Conservation (phyloP, 305 asterid species). For the Salvia sclarea region DNA sequence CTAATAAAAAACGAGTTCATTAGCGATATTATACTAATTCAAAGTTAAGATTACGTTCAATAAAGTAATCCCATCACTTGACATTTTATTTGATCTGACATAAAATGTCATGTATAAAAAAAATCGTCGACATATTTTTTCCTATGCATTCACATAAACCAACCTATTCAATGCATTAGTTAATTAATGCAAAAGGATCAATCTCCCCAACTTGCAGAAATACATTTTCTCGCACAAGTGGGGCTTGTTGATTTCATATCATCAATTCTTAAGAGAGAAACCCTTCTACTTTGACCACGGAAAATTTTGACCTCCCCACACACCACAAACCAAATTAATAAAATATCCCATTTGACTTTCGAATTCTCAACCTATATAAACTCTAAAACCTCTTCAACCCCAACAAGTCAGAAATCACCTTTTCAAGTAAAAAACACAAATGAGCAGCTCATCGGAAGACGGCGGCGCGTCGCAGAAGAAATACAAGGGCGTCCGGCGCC, state of each 20-base stretch:
- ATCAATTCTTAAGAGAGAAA: neutral
- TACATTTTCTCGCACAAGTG: conserved; percentile 24
- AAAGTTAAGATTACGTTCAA: neutral
- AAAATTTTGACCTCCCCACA: conserved; percentile 33
- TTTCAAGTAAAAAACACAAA: neutral
- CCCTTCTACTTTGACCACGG: conserved; percentile 39
- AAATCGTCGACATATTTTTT: neutral
- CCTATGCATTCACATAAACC: neutral
- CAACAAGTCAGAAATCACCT: neutral
- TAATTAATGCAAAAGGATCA: neutral
- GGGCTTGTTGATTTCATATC: conserved; percentile 1
- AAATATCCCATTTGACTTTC: conserved; percentile 34
- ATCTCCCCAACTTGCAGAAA: neutral
- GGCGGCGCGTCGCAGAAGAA: conserved; percentile 34
- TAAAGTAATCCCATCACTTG: neutral
- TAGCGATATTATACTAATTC: neutral
- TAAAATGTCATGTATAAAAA: no score
- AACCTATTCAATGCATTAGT: conserved; percentile 2
- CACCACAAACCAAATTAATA: neutral
- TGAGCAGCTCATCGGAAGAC: conserved; percentile 61
- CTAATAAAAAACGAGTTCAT: neutral
- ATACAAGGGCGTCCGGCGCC: conserved; percentile 71
- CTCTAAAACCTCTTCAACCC: neutral
- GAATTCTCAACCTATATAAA: conserved; percentile 61
- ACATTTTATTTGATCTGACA: neutral